phyloP scores from a whole-genome alignment of 441 rosid species.

The Gossypium schwendimanii region DNA sequence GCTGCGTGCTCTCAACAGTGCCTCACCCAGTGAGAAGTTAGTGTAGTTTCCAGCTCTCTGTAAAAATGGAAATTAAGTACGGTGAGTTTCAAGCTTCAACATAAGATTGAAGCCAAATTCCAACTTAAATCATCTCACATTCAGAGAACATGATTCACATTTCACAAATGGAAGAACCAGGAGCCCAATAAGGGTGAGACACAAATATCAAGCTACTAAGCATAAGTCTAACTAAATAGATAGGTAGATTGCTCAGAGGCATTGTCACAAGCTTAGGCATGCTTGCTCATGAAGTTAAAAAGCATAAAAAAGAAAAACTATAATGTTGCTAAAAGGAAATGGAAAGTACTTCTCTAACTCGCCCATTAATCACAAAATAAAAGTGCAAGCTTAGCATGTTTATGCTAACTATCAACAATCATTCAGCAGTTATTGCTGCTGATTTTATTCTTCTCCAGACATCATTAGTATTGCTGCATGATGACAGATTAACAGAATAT shows the following conservation, averaged over 20 bases:
- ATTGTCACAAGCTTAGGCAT: not conserved
- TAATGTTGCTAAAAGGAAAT: not conserved
- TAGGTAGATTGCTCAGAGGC: not conserved
- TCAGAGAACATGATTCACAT: not conserved
- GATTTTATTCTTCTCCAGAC: conserved; percentile 3
- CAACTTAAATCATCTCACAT: not conserved
- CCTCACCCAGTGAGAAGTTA: conserved; percentile 52
- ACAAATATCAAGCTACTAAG: not conserved
- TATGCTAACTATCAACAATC: not conserved
- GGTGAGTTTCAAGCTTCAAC: conserved; percentile 10
- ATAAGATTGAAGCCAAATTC: not conserved
- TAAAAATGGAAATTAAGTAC: conserved; percentile 14
- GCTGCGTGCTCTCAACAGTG: conserved; percentile 57
- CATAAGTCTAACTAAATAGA: not conserved
- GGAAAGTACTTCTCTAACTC: not conserved
- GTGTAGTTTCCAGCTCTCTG: conserved; percentile 53
- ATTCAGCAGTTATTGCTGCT: not conserved
- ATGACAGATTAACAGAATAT: not conserved
- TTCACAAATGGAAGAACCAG: not conserved
- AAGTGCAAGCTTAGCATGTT: not conserved
- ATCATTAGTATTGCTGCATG: not conserved
- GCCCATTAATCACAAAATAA: not conserved
- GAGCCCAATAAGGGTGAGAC: not conserved
- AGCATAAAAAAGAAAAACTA: not conserved
- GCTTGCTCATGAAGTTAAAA: conserved; percentile 11